Evolutionary conservation across 768 basidiomycete genomes (phyloP), one percentile per base, ranked within the genome.

Genomic region (Tulasnella sp.): DNA sequence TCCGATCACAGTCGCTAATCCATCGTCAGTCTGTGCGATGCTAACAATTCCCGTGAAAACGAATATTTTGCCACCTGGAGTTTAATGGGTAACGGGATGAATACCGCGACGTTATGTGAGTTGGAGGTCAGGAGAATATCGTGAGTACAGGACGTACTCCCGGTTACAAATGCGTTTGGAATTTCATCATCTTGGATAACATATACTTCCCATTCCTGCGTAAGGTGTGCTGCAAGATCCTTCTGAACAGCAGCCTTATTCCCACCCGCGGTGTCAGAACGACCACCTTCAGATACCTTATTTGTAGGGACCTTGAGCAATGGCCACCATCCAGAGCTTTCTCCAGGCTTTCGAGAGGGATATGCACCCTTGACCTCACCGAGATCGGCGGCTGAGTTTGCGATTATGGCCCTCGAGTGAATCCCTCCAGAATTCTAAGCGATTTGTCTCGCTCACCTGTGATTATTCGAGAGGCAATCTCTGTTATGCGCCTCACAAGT

Each of bases 11-110:
- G 89, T 89, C 0, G 95, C 92, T 0, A 98, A 81, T 0, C 92
- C 93, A 76, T 90, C 85, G 75, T 94, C 92, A 74, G 92, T 88
- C 74, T 81, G 82, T 62, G 88, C 89, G 6, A 95, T 81, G 0
- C 90, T 91, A 4, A 97, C 79, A 39, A 97, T 92, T 0, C 95
- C 95, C 0, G 93, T 94, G 77, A 92, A 96, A 12, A 98, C 91
- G 37, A 94, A 85, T 69, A 97, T 88, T 66, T 89, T 84, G 14
- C 82, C 81, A 0, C 90, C 90, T 88, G 76, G 35, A 3, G 73
- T 41, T 29, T 26, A 22, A 14, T 69, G 17, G 41, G 68, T 22
- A 59, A 17, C 62, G 41, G 42, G 42, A 17, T 22, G 29, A 34
- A 36, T 36, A n/a, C n/a, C n/a, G n/a, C 39, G 14, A 2, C 9